Conservation (phyloP, 169 alveolate genomes). For the Cryptosporidium viatorum region DNA sequence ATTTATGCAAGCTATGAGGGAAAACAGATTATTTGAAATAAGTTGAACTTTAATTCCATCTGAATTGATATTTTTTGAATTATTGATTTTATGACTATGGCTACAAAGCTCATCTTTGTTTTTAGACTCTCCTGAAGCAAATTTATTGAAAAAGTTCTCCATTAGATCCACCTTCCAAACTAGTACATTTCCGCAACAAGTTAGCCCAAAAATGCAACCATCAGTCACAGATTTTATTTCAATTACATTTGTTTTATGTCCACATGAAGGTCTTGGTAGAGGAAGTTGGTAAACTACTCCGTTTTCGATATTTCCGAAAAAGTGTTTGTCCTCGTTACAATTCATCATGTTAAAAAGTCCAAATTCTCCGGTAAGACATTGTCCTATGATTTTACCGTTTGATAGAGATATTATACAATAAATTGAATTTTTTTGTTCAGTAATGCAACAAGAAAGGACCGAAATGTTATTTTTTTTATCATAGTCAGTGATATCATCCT, state of each 20-base stretch:
- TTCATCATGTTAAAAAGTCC: constrained; percentile 39
- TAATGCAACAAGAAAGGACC: constrained; percentile 42
- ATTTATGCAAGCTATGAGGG: constrained; percentile 36
- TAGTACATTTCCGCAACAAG: constrained; percentile 47
- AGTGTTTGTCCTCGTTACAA: constrained; percentile 64
- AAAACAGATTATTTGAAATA: constrained; percentile 20
- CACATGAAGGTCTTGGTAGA: background rate
- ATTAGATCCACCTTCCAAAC: constrained; percentile 67
- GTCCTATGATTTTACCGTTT: constrained; percentile 60
- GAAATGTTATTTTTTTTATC: constrained; percentile 22
- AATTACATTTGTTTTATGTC: constrained; percentile 5
- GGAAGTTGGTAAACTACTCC: constrained; percentile 71
- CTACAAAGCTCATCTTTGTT: background rate
- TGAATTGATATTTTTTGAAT: background rate
- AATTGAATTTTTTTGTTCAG: constrained; percentile 54
- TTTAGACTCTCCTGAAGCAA: background rate
- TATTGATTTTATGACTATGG: background rate
- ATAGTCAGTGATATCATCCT: constrained; percentile 13
- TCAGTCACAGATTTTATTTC: constrained; percentile 56
- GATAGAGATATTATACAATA: constrained; percentile 67
- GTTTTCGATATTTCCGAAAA: constrained; percentile 63
- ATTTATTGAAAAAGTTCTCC: constrained; percentile 7
- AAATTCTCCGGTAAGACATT: constrained; percentile 71
- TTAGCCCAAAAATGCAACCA: constrained; percentile 68
- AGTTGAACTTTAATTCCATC: constrained; percentile 4